Conservation (phyloP, 1,284 basidiomycete species). For the Sutorius eximius region DNA sequence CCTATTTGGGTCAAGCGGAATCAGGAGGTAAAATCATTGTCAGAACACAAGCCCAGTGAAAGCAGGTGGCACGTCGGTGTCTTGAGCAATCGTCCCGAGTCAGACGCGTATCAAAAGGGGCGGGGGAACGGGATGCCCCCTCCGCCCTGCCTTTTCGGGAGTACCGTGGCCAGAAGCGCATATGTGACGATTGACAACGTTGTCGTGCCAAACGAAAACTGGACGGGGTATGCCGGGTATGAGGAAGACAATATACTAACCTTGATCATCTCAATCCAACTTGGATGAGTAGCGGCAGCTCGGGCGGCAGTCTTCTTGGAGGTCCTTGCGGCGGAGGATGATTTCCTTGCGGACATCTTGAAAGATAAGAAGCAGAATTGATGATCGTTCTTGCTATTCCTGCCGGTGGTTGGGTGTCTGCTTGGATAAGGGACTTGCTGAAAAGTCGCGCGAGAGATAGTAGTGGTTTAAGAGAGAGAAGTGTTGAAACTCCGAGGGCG, state of each 20-base stretch:
- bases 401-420: conserved; percentile 23
- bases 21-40: conserved; percentile 22
- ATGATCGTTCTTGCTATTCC: conserved; percentile 38
- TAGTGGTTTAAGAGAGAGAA: conserved; percentile 52
- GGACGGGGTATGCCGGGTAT: background rate
- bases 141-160: conserved; percentile 47
- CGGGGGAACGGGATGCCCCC: conserved; percentile 26
- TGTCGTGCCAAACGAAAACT: conserved; percentile 3
- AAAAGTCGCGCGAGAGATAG: conserved; percentile 39
- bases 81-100: conserved; percentile 7
- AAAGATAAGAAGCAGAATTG: conserved; percentile 14
- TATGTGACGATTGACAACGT: conserved; percentile 7
- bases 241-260: conserved; percentile 37
- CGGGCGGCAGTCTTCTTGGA: conserved; percentile 40
- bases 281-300: conserved; percentile 56
- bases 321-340: conserved; percentile 26
- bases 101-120: conserved; percentile 13
- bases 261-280: conserved; percentile 81
- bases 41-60: conserved; percentile 3
- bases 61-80: background rate
- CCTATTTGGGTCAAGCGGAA: conserved; percentile 44
- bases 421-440: conserved; percentile 33
- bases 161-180: conserved; percentile 9
- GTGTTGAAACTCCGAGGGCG: conserved; percentile 59
- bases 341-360: conserved; percentile 38